These are phyloP conservation scores for Bauhinia variegata DNA, from an alignment of 306 rosid species.

Conservation along the genomic window DNA sequence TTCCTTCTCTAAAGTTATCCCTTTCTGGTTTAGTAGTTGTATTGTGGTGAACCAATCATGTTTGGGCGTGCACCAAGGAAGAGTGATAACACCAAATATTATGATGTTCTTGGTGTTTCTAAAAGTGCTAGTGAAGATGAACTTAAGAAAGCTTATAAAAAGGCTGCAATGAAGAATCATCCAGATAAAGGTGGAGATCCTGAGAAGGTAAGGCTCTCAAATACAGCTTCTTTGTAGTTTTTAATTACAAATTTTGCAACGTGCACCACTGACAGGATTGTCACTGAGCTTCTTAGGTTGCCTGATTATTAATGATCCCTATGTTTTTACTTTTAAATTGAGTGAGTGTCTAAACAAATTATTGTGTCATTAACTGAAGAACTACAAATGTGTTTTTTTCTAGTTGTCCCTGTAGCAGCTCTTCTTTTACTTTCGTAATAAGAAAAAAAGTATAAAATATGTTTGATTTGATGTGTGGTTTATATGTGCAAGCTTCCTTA, in stretches of 20 bases:
- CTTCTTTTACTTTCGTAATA: too few relatives aligned
- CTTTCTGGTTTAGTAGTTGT: constrained; percentile 8
- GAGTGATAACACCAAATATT: constrained; percentile 71
- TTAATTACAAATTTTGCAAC: too few relatives aligned
- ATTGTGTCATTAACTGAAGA: too few relatives aligned
- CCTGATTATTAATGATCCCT: background rate
- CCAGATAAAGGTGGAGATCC: constrained; percentile 91
- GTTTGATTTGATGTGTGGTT: too few relatives aligned
- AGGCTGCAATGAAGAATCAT: constrained; percentile 78
- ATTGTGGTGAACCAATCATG: constrained; percentile 53
- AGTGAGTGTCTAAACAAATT: too few relatives aligned
- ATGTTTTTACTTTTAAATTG: too few relatives aligned
- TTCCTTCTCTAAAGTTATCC: background rate
- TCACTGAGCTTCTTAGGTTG: background rate
- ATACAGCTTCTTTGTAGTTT: background rate
- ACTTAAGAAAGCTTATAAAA: constrained; percentile 76
- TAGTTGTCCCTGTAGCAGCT: too few relatives aligned
- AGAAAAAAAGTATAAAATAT: too few relatives aligned
- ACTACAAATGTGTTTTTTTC: too few relatives aligned
- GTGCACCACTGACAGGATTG: too few relatives aligned
- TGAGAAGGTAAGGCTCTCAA: constrained; percentile 61
- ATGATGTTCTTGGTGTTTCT: constrained; percentile 70
- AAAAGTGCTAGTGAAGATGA: constrained; percentile 68
- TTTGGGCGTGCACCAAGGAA: constrained; percentile 69
- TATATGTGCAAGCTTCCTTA: too few relatives aligned